Conservation (phyloP, 1,139 yeast species). For the Taiozyma onychis region DNA sequence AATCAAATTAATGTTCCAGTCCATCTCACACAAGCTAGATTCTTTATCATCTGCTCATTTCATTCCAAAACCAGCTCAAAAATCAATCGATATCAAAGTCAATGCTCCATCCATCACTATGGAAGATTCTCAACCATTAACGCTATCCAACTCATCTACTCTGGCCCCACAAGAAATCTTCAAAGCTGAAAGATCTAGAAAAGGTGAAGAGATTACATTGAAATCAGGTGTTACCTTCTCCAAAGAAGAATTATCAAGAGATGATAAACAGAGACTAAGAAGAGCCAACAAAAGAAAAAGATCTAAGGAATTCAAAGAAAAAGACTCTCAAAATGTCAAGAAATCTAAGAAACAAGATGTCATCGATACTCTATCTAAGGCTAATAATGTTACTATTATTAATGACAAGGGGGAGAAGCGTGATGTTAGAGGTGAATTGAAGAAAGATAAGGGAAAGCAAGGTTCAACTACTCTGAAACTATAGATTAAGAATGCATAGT, state of each 20-base stretch:
- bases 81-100: conserved; percentile 73
- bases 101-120: conserved; percentile 74
- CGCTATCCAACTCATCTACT: conserved; percentile 66
- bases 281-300: conserved; percentile 82
- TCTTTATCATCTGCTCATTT: conserved; percentile 89
- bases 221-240: conserved; percentile 80
- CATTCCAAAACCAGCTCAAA: conserved; percentile 85
- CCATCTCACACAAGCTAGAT: conserved; percentile 69
- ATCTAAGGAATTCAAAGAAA: conserved; percentile 43
- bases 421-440: conserved; percentile 65
- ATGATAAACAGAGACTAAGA: conserved; percentile 83
- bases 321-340: conserved; percentile 33
- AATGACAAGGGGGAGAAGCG: conserved; percentile 73
- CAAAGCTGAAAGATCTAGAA: conserved; percentile 44
- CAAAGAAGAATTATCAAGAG: conserved; percentile 77
- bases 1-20: conserved; percentile 58
- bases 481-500: conserved; percentile 7
- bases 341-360: conserved; percentile 57
- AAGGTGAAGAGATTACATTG: conserved; percentile 60
- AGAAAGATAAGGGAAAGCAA: conserved; percentile 32
- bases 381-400: conserved; percentile 74
- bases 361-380: conserved; percentile 66
- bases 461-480: conserved; percentile 26
- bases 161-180: conserved; percentile 97
- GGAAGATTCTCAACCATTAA: conserved; percentile 97